phyloP scores from a whole-genome alignment of 2,329 filamentous ascomycete genomes.

The Exophiala mesophila region DNA sequence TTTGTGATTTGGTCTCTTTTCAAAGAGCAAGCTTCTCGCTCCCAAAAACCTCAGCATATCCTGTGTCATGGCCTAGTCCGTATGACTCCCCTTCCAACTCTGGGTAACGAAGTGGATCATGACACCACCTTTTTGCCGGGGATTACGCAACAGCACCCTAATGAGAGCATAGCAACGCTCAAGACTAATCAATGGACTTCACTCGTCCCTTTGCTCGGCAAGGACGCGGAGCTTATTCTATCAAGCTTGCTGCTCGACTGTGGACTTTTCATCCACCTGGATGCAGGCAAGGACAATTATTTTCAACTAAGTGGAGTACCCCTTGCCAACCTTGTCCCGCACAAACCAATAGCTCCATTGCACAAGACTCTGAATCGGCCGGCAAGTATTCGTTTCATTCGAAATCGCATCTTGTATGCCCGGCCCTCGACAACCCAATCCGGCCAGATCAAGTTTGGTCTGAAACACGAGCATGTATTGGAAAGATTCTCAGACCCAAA shows the following conservation, averaged over 20 bases:
- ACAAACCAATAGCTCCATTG: neutral
- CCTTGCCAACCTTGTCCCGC: slow-evolving; percentile 8
- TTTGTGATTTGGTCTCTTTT: slow-evolving; percentile 76
- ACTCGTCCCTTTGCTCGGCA: slow-evolving; percentile 68
- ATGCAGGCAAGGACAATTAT: slow-evolving; percentile 59
- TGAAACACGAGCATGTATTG: slow-evolving; percentile 77
- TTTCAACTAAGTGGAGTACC: slow-evolving; percentile 67
- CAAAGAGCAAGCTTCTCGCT: slow-evolving; percentile 39
- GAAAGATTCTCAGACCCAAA: slow-evolving; percentile 59
- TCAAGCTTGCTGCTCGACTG: slow-evolving; percentile 70
- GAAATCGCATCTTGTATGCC: slow-evolving; percentile 82
- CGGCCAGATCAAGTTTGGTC: slow-evolving; percentile 65
- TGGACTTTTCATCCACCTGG: slow-evolving; percentile 65
- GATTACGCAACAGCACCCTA: slow-evolving; percentile 59
- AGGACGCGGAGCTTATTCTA: slow-evolving; percentile 71
- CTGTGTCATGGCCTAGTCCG: slow-evolving; percentile 75
- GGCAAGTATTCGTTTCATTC: slow-evolving; percentile 52
- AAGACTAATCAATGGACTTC: slow-evolving; percentile 70
- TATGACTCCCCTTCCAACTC: slow-evolving; percentile 1
- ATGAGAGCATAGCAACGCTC: slow-evolving; percentile 64
- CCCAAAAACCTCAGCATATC: slow-evolving; percentile 61
- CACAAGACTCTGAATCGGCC: neutral
- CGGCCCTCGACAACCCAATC: slow-evolving; percentile 65
- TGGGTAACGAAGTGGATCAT: slow-evolving; percentile 30
- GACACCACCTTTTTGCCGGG: slow-evolving; percentile 54